phyloP scores from a whole-genome alignment of 2,329 filamentous ascomycete species.

The Phaeoacremonium minimum region DNA sequence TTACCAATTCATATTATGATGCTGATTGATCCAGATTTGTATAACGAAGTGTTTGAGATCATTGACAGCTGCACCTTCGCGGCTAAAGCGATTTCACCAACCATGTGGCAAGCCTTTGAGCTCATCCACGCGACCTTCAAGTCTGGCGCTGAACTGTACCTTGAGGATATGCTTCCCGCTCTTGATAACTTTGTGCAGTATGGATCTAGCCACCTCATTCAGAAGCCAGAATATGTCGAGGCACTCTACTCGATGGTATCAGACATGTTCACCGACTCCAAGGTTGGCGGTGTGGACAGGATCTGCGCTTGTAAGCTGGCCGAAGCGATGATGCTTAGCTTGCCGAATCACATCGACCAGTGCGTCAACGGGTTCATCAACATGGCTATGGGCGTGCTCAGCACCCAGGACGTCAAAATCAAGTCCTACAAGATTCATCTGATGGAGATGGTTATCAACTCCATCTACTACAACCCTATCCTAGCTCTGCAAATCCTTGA shows the following conservation, averaged over 20 bases:
- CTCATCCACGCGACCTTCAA: conserved; percentile 97
- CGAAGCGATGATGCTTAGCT: conserved; percentile 94
- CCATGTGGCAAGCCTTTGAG: conserved; percentile 99
- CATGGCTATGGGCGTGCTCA: conserved; percentile 81
- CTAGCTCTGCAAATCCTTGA: conserved; percentile 86
- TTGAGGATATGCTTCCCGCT: conserved; percentile 97
- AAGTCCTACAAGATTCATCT: conserved; percentile 94
- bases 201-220: conserved; percentile 72
- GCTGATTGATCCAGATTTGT: conserved; percentile 59
- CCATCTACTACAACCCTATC: conserved; percentile 93
- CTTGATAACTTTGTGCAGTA: conserved; percentile 98
- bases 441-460: conserved; percentile 99
- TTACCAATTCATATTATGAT: neutral
- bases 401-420: conserved; percentile 71
- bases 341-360: conserved; percentile 82
- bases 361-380: conserved; percentile 85
- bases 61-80: conserved; percentile 99
- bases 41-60: conserved; percentile 98
- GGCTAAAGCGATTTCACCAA: conserved; percentile 89
- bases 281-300: conserved; percentile 87
- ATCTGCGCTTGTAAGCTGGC: conserved; percentile 98
- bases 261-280: conserved; percentile 89
- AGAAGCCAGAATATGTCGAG: conserved; percentile 81
- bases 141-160: conserved; percentile 90
- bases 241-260: conserved; percentile 91